Evolutionary conservation across 1,139 yeast species (phyloP), one percentile per base, ranked within the genome.

Genomic region (Taphrina deformans): DNA sequence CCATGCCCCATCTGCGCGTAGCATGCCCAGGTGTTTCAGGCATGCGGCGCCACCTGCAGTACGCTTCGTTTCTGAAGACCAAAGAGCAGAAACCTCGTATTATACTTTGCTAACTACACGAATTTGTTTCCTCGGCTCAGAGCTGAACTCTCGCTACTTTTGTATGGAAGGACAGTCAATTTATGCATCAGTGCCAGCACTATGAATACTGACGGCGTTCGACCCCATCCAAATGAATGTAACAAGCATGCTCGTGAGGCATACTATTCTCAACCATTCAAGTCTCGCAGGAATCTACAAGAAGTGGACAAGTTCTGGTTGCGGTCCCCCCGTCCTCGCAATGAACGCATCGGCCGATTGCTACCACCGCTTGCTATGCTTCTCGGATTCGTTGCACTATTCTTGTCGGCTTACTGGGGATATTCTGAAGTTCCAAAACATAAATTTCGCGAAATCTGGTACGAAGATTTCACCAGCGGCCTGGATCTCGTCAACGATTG

Each of bases 381-480:
- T 7, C 10, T 68, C 31, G 69, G 69, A 14, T 6, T 40, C n/a
- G 55, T 38, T 7, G 31, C 61, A 10, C 40, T 63, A 27, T 63
- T 48, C 10, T 51, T 63, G 16, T 50, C 64, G 21, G 62, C 52
- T 12, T 67, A 60, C 66, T 33, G 56, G 44, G 69, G 69, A 26
- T 65, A 66, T 14, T 51, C 66, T 35, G 66, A 56, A 27, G 62
- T 67, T 14, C 61, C 61, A n/a, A 65, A 63, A 50, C 61, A 59
- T 55, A 62, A 58, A 26, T 68, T 63, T 45, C 63, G 68, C 44
- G 48, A 48, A 24, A 67, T 68, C 16, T 35, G 67, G 55, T 48
- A 23, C 33, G 69, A 67, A n/a, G 65, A 61, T 31, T 68, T 67
- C 59, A 38, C 50, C 21, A n/a, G 23, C 10, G 68, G 66, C 3